Percentiles rank a stretch among this genome's conserved stretches.
These are phyloP conservation scores for Papiliotrema terrestris DNA, from an alignment of 1,284 basidiomycete genomes.

Conservation along the genomic window DNA sequence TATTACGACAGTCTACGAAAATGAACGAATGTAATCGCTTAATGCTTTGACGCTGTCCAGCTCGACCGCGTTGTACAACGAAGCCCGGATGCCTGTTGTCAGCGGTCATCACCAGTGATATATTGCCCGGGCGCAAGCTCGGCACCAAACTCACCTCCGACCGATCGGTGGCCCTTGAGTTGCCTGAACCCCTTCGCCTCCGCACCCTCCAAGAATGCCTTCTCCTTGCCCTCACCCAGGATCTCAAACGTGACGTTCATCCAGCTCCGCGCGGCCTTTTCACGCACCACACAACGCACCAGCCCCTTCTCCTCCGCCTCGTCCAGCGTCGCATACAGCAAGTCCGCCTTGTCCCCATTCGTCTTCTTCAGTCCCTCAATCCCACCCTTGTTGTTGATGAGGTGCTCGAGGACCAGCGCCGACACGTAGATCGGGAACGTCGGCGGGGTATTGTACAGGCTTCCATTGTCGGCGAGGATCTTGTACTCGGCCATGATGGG, in stretches of 20 bases:
- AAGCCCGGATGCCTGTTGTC: conserved; percentile 71
- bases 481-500: conserved; percentile 76
- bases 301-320: conserved; percentile 67
- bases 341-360: conserved; percentile 69
- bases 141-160: conserved; percentile 55
- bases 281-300: conserved; percentile 64
- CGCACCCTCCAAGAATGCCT: conserved; percentile 72
- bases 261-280: conserved; percentile 69
- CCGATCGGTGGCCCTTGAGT: conserved; percentile 77
- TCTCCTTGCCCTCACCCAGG: conserved; percentile 63
- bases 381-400: conserved; percentile 64
- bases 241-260: conserved; percentile 91
- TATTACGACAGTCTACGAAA: not conserved
- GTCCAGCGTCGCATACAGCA: conserved; percentile 68
- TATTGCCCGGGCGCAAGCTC: not conserved
- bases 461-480: conserved; percentile 71
- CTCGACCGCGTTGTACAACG: conserved; percentile 91
- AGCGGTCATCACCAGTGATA: not conserved
- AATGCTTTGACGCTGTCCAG: conserved; percentile 63
- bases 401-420: conserved; percentile 76
- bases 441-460: conserved; percentile 93
- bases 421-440: conserved; percentile 90
- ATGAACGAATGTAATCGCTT: conserved; percentile 50
- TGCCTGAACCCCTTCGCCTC: conserved; percentile 73
- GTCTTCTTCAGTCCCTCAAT: conserved; percentile 63